These are phyloP conservation scores for Pulveroboletus sp. DNA, from an alignment of 768 basidiomycete species.

Conservation along the genomic window DNA sequence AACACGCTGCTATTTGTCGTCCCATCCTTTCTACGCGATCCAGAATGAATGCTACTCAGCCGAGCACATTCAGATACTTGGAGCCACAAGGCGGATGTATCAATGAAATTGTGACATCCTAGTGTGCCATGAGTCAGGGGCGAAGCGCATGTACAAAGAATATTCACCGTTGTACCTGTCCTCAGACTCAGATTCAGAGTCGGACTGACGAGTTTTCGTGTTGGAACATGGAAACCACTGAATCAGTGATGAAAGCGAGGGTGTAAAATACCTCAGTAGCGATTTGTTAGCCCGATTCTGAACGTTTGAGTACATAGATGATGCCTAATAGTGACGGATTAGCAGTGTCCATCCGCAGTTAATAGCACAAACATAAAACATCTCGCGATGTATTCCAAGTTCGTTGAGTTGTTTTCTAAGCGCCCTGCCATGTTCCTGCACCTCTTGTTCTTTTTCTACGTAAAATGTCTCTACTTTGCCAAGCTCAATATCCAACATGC, in stretches of 20 bases:
- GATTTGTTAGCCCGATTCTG: slow-evolving; percentile 10
- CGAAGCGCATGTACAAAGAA: background rate
- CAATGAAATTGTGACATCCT: background rate
- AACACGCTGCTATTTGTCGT: background rate
- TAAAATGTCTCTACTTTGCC: slow-evolving; percentile 88
- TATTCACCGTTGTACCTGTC: slow-evolving; percentile 9
- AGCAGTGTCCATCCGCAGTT: background rate
- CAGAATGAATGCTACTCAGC: background rate
- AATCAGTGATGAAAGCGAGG: slow-evolving; percentile 2
- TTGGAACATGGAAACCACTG: background rate
- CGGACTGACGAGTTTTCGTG: background rate
- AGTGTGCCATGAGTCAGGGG: background rate
- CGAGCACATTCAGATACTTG: background rate
- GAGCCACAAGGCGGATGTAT: background rate
- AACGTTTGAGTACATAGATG: background rate
- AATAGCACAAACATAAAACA: slow-evolving; percentile 46
- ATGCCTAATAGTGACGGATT: slow-evolving; percentile 7
- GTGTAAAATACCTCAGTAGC: background rate
- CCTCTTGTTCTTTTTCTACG: slow-evolving; percentile 60
- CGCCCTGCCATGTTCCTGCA: slow-evolving; percentile 40
- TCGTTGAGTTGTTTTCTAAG: slow-evolving; percentile 70
- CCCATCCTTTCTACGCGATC: background rate
- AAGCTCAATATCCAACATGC: slow-evolving; percentile 67
- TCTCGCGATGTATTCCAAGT: slow-evolving; percentile 60
- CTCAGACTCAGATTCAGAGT: slow-evolving; percentile 15